A percentile compares a stretch with the other conserved stretches of the same genome.
These are phyloP conservation scores for Aspergillus carlsbadensis DNA, from an alignment of 495 filamentous ascomycete species.

Conservation along the genomic window DNA sequence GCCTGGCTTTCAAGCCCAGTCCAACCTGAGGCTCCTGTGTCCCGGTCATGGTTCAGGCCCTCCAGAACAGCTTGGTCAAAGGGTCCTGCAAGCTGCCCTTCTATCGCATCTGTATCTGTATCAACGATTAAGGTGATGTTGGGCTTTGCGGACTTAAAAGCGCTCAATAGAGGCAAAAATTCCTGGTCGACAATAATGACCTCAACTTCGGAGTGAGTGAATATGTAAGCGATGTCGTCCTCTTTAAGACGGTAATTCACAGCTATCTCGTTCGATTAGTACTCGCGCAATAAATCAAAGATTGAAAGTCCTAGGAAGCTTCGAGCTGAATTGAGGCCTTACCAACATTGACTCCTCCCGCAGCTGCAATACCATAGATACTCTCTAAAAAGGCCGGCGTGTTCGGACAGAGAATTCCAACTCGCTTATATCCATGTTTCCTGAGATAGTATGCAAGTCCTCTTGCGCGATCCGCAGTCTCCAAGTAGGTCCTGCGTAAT, in stretches of 20 bases:
- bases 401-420: constrained; percentile 84
- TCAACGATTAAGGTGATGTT: constrained; percentile 73
- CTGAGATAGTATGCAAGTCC: constrained; percentile 85
- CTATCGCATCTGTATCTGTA: constrained; percentile 76
- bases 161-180: constrained; percentile 65
- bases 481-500: constrained; percentile 72
- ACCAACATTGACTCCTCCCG: constrained; percentile 76
- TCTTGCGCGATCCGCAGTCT: constrained; percentile 78
- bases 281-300: not conserved
- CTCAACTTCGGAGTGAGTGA: constrained; percentile 81
- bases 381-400: constrained; percentile 92
- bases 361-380: constrained; percentile 85
- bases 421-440: constrained; percentile 64
- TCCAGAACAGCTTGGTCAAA: constrained; percentile 85
- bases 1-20: constrained; percentile 65
- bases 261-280: constrained; percentile 30
- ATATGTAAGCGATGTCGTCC: constrained; percentile 88
- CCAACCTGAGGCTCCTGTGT: constrained; percentile 70
- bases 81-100: constrained; percentile 70
- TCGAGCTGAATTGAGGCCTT: constrained; percentile 1
- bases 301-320: not conserved
- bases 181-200: constrained; percentile 86
- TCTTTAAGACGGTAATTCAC: constrained; percentile 90
- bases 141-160: constrained; percentile 58
- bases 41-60: constrained; percentile 67